Conservation (phyloP, 1,284 basidiomycete species). For the Papiliotrema fonsecae region DNA sequence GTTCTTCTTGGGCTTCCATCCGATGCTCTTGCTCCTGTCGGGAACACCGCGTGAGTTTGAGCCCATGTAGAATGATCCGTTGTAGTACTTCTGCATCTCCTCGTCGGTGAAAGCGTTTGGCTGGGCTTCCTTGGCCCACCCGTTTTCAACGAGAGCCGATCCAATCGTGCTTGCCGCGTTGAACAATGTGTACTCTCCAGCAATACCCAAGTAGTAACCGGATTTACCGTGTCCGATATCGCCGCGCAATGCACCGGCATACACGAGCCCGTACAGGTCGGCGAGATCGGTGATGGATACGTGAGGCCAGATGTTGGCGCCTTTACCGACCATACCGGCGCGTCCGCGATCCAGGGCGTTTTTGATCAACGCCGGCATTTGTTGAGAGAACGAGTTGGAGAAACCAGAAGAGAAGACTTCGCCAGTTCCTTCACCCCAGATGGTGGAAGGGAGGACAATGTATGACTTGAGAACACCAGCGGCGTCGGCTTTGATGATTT, state of each 20-base stretch:
- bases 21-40: slow-evolving; percentile 55
- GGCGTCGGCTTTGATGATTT: slow-evolving; percentile 42
- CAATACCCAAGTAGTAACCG: slow-evolving; percentile 45
- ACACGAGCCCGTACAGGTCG: slow-evolving; percentile 33
- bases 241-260: slow-evolving; percentile 17
- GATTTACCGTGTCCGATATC: slow-evolving; percentile 36
- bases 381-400: slow-evolving; percentile 28
- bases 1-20: slow-evolving; percentile 44
- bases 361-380: slow-evolving; percentile 21
- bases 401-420: slow-evolving; percentile 26
- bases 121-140: slow-evolving; percentile 20
- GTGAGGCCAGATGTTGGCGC: slow-evolving; percentile 36
- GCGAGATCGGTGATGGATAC: slow-evolving; percentile 28
- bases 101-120: slow-evolving; percentile 33
- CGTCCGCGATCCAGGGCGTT: slow-evolving; percentile 26
- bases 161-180: slow-evolving; percentile 37
- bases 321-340: slow-evolving; percentile 38
- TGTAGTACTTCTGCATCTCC: slow-evolving; percentile 43
- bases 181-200: slow-evolving; percentile 42
- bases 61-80: slow-evolving; percentile 50
- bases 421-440: slow-evolving; percentile 41
- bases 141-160: slow-evolving; percentile 24
- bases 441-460: slow-evolving; percentile 46
- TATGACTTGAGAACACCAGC: slow-evolving; percentile 36
- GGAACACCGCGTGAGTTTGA: slow-evolving; percentile 55